Base-by-base conservation (phyloP, 192 early-diverging fungal species). In the Umbelopsis ramanniana region DNA sequence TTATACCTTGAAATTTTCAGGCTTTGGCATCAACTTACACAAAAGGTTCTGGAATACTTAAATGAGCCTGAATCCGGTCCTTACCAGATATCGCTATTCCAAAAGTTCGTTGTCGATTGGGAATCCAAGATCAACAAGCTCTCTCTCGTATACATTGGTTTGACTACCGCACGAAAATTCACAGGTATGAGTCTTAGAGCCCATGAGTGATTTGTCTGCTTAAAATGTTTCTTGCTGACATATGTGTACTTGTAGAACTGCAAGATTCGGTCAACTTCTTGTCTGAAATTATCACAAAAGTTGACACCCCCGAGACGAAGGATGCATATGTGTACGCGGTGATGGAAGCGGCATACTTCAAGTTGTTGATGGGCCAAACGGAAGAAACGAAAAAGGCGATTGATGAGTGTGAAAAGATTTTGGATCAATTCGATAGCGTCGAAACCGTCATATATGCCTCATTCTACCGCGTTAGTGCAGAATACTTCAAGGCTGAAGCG, bases 1-100 rank as follows among this genome's bases (percentile, higher is more conserved):
- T n/a, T 43, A 21, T 1, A 9, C 6, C 10, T 47, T 19, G 11
- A 47, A 10, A 22, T 71, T 21, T n/a, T 4, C 10, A 98, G 96
- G 77, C 87, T 99, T 68, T 99, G 96, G 96, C 98, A 99, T 78
- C 98, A 99, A 79, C 86, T 99, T 66, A 98, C 97, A 26, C 54
- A 90, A 46, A 83, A 83, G 40, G 84, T 98, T 2, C 84, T 93
- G 50, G 86, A 88, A 55, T 97, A 97, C 74, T 85, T 95, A 71
- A 87, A 84, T 71, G 79, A 89, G 21, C 94, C 95, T 24, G 85
- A 87, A 29, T 92, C 97, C 8, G 88, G 85, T 60, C 82, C 90
- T 11, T 89, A 87, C 79, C 90, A 96, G 57, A 84, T 97, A 35
- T 85, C 88, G 11, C 68, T 99, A 46, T 98, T 95, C 81, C 88